These are phyloP conservation scores for Dryas octopetala DNA, from an alignment of 306 rosid species.

Conservation along the genomic window DNA sequence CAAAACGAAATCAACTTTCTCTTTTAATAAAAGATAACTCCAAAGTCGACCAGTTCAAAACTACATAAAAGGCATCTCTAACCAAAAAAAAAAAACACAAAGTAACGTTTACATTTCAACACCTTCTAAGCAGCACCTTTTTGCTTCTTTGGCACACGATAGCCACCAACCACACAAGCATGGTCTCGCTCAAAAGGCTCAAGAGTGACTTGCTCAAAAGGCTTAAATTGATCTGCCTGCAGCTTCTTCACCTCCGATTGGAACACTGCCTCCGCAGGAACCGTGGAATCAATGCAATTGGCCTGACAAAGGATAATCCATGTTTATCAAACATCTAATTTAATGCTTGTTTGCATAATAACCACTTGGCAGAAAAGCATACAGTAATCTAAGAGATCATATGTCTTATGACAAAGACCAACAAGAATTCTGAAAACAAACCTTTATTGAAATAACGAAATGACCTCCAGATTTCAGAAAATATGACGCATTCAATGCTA, in stretches of 20 bases:
- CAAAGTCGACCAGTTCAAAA: no score
- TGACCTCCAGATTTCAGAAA: conserved; percentile 88
- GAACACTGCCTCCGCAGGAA: conserved; percentile 74
- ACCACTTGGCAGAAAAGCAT: no score
- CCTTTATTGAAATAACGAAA: conserved; percentile 95
- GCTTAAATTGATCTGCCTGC: conserved; percentile 83
- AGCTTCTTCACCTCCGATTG: conserved; percentile 78
- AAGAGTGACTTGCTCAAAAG: conserved; percentile 83
- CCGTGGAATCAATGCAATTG: conserved; percentile 87
- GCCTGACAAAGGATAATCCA: conserved; percentile 46
- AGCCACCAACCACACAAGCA: conserved; percentile 87
- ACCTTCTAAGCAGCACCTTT: conserved; percentile 35
- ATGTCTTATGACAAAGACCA: background rate
- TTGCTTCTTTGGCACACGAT: conserved; percentile 64
- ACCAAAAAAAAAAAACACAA: no score
- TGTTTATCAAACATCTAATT: background rate
- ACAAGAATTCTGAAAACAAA: conserved; percentile 12
- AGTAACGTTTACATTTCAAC: background rate
- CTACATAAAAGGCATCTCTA: no score
- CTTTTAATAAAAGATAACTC: no score
- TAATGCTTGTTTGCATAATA: no score
- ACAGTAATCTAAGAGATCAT: background rate
- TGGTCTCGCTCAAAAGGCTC: conserved; percentile 93
- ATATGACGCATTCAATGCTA: conserved; percentile 84
- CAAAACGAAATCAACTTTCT: no score